A percentile compares a stretch with the other conserved stretches of the same genome.
Evolutionary conservation across 176 grass and related monocot genomes (phyloP).

Genomic region (Oryza officinalis): DNA sequence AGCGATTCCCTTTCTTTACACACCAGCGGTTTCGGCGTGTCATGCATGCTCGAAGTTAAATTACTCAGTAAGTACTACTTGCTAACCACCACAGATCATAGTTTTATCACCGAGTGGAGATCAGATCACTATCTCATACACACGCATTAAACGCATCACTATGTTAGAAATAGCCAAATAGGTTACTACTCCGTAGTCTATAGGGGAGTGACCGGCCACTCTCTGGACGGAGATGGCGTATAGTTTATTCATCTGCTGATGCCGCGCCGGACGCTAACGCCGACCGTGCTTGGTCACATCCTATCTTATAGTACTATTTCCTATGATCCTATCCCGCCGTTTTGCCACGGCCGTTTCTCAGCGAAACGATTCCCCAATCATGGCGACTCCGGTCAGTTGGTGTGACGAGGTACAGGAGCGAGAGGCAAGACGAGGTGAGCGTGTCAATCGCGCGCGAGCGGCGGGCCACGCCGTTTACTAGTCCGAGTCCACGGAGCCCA

Average conservation of each 20-base stretch:
- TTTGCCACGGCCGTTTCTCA: not conserved
- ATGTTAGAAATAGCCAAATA: not conserved
- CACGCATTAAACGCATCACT: not conserved
- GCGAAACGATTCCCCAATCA: not conserved
- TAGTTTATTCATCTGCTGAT: slow-evolving; percentile 25
- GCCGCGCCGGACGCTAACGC: not conserved
- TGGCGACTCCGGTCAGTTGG: not conserved
- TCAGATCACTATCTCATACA: slow-evolving; percentile 3
- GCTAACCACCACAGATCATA: not conserved
- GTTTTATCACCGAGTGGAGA: slow-evolving; percentile 20
- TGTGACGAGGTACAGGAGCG: not conserved
- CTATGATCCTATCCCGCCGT: not conserved
- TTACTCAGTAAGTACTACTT: too few relatives aligned
- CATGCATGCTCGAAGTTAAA: not conserved
- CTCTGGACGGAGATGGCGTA: slow-evolving; percentile 38
- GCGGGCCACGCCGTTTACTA: not conserved
- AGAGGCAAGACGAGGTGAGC: not conserved
- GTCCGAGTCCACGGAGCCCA: not conserved
- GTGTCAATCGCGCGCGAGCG: not conserved
- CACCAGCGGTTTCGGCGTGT: not conserved
- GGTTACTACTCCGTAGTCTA: too few relatives aligned
- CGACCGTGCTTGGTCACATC: slow-evolving; percentile 27
- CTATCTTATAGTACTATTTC: not conserved
- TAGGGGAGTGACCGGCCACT: not conserved
- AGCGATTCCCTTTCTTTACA: not conserved